Base-by-base conservation (phyloP, 1,284 basidiomycete species). In the Malassezia furfur region DNA sequence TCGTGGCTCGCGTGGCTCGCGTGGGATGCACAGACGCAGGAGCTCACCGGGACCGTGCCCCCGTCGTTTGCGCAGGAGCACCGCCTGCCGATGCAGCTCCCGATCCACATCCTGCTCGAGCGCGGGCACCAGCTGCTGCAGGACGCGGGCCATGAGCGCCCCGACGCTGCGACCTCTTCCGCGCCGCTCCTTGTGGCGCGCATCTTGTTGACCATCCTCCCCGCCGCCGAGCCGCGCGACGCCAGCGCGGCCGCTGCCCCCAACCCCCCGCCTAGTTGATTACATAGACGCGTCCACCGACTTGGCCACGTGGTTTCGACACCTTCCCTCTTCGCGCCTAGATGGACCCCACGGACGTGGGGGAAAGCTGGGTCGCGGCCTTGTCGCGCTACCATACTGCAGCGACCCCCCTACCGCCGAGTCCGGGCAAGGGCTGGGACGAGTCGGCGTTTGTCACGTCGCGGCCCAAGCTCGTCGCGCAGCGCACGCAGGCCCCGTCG, bases 1-100 rank as follows among this genome's bases (percentile, higher is more conserved):
- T 56, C 58, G 15, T 72, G 69, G 61, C 60, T 72, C 31, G 50
- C 62, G 43, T 72, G 70, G 70, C 57, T 72, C 17, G 36, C 28
- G 15, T 71, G 70, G 63, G 61, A 72, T 28, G 41, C 50, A 11
- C 48, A 58, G 17, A 61, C 61, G 53, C 66, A 69, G 38, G 67
- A 68, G 54, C 61, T 69, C 2, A 52, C 59, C 5, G 69, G 70
- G n/a, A 57, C 57, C 6, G 68, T 68, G 5, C 67, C 68, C 1
- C 47, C 50, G 30, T 53, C 61, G 22, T 64, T 66, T 40, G 63
- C 46, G 8, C 32, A 39, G 30, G 19, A 38, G 22, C 55, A 52
- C 6, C 45, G 55, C 9, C 50, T 52, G 38, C 55, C 55, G 15
- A 40, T 57, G 41, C 55, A 57, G 31, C 45, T 57, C 15, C 55